Conservation (phyloP, 1,139 yeast species). For the Pichia cactophila region DNA sequence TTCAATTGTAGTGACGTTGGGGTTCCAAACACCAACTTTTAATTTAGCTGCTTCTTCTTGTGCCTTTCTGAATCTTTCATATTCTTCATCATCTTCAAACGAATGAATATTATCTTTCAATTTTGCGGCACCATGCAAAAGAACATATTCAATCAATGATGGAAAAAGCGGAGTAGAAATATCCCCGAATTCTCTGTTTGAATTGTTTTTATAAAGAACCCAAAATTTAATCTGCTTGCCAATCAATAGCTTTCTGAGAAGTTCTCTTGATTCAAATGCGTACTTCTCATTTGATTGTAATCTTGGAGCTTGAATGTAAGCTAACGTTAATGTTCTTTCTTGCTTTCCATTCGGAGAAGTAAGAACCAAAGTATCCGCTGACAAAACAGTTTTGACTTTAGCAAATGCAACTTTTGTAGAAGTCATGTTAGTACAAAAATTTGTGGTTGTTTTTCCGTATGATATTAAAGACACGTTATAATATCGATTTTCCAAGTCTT, state of each 20-base stretch:
- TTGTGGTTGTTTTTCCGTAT: neutral
- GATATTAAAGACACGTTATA: neutral
- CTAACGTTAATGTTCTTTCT: slow-evolving; percentile 58
- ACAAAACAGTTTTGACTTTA: slow-evolving; percentile 60
- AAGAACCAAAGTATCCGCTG: slow-evolving; percentile 69
- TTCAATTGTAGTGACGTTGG: slow-evolving; percentile 28
- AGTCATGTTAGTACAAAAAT: neutral
- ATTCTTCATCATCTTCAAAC: slow-evolving; percentile 26
- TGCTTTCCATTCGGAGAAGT: slow-evolving; percentile 40
- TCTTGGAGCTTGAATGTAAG: slow-evolving; percentile 52
- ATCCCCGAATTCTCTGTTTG: slow-evolving; percentile 69
- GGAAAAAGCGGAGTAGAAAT: slow-evolving; percentile 55
- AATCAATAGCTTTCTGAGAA: slow-evolving; percentile 53
- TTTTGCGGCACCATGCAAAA: slow-evolving; percentile 55
- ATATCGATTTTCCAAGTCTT: no score
- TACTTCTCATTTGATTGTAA: slow-evolving; percentile 31
- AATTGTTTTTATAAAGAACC: slow-evolving; percentile 40
- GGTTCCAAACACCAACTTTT: slow-evolving; percentile 52
- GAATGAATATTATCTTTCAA: slow-evolving; percentile 53
- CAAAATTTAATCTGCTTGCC: slow-evolving; percentile 62
- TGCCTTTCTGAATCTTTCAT: slow-evolving; percentile 33
- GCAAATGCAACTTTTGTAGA: slow-evolving; percentile 37
- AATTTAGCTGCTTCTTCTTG: slow-evolving; percentile 46
- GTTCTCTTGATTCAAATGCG: slow-evolving; percentile 54
- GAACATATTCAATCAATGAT: slow-evolving; percentile 50